phyloP scores from a whole-genome alignment of 169 alveolate species.

The Eimeria nieschulzi region DNA sequence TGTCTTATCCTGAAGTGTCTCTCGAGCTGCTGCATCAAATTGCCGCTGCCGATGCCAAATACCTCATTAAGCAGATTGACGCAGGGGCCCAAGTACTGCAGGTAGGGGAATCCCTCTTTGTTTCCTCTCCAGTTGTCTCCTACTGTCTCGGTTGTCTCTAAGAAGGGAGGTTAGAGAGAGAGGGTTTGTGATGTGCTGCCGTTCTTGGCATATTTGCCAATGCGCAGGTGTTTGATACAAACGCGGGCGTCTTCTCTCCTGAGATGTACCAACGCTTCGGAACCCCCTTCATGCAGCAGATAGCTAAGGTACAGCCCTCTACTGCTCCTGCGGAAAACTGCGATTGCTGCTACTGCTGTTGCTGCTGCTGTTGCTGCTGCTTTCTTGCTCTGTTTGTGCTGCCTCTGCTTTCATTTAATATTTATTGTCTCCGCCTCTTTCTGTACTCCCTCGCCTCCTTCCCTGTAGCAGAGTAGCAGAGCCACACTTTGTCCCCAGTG shows the following conservation, averaged over 20 bases:
- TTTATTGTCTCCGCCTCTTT: too few species aligned
- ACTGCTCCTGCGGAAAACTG: not conserved
- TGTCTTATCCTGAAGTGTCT: conserved; percentile 79
- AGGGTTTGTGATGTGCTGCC: not conserved
- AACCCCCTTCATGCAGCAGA: conserved; percentile 43
- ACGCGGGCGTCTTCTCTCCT: conserved; percentile 71
- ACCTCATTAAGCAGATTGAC: conserved; percentile 81
- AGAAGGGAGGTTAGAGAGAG: not conserved
- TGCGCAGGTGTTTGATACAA: conserved; percentile 75
- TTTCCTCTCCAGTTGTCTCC: not conserved
- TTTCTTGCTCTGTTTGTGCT: not conserved
- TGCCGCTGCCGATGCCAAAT: conserved; percentile 79
- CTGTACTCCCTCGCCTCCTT: not conserved
- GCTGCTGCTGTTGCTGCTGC: not conserved
- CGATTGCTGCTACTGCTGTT: not conserved
- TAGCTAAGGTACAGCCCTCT: conserved; percentile 54
- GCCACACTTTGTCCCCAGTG: not conserved
- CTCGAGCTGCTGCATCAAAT: conserved; percentile 77
- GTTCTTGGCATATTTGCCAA: not conserved
- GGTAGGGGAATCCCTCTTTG: conserved; percentile 49
- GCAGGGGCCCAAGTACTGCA: conserved; percentile 87
- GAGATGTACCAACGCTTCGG: conserved; percentile 67
- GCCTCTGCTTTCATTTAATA: not conserved
- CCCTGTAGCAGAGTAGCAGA: not conserved
- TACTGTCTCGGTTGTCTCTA: not conserved